Evolutionary conservation across 179 eudicot species (phyloP).

Genomic region (Corrigiola litoralis): DNA sequence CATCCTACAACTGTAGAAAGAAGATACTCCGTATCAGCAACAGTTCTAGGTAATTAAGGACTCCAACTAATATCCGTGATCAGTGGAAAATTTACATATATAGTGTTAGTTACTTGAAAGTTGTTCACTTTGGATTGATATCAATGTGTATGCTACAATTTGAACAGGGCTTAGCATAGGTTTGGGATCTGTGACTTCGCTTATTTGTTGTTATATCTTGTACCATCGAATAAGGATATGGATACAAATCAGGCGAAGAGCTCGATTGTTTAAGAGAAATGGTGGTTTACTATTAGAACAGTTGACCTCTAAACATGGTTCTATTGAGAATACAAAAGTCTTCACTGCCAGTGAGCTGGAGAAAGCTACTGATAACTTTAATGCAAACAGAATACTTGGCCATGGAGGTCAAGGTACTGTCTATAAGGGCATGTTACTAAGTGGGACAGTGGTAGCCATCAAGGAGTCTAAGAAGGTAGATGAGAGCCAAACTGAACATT

Average conservation of each 20-base stretch:
- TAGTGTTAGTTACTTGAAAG: too few species aligned
- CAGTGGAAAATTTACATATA: too few species aligned
- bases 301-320: constrained; percentile 10
- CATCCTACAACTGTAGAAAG: too few species aligned
- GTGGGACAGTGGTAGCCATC: constrained; percentile 21
- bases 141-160: not conserved
- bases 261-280: constrained; percentile 14
- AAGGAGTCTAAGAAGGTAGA: constrained; percentile 21
- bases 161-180: constrained; percentile 15
- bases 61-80: too few species aligned
- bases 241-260: constrained; percentile 6
- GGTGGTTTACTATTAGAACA: constrained; percentile 17
- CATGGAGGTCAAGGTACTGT: constrained; percentile 27
- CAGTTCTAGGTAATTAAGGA: too few species aligned
- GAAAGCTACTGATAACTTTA: constrained; percentile 18
- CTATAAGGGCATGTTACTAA: constrained; percentile 24
- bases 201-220: constrained; percentile 10
- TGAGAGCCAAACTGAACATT: constrained; percentile 8
- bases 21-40: too few species aligned
- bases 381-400: constrained; percentile 17
- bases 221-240: constrained; percentile 8
- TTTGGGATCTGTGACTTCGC: constrained; percentile 15
- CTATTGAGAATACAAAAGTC: constrained; percentile 15
- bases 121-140: too few species aligned
- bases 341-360: constrained; percentile 17